Conservation (phyloP, 2,329 filamentous ascomycete genomes). For the Cladosporium sp. region DNA sequence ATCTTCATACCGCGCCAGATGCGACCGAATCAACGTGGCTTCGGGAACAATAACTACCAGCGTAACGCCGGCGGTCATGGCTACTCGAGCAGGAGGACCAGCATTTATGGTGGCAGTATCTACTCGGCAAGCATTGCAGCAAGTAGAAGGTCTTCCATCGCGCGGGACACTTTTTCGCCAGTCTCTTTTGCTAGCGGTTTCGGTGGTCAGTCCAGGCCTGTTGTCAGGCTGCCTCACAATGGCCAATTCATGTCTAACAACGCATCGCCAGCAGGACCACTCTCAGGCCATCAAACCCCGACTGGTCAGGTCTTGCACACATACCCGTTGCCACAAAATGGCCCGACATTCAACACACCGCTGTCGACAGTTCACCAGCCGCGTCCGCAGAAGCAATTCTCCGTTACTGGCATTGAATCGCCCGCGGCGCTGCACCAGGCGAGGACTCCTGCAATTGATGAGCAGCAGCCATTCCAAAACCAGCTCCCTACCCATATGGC, state of each 20-base stretch:
- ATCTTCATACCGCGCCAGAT: slow-evolving; percentile 96
- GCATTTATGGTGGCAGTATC: slow-evolving; percentile 74
- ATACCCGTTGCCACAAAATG: slow-evolving; percentile 56
- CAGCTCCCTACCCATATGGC: slow-evolving; percentile 79
- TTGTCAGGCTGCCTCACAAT: slow-evolving; percentile 78
- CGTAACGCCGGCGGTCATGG: slow-evolving; percentile 68
- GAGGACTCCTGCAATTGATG: slow-evolving; percentile 42
- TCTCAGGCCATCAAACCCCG: slow-evolving; percentile 40
- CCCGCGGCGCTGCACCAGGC: slow-evolving; percentile 64
- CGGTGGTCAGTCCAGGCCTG: slow-evolving; percentile 63
- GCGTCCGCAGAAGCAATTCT: slow-evolving; percentile 90
- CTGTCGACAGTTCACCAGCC: slow-evolving; percentile 86
- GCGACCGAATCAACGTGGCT: slow-evolving; percentile 85
- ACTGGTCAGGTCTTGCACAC: slow-evolving; percentile 56
- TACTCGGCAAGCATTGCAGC: slow-evolving; percentile 87
- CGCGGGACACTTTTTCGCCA: slow-evolving; percentile 77
- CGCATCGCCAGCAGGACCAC: slow-evolving; percentile 34
- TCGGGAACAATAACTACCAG: slow-evolving; percentile 66
- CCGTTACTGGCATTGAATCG: slow-evolving; percentile 87
- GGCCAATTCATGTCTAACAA: slow-evolving; percentile 39
- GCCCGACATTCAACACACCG: slow-evolving; percentile 61
- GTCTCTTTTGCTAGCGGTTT: slow-evolving; percentile 63
- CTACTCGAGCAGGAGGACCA: slow-evolving; percentile 74
- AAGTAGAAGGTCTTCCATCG: slow-evolving; percentile 81
- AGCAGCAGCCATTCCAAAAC: slow-evolving; percentile 89